Evolutionary conservation across 345 rosid species (phyloP), one percentile per base, ranked within the genome.

Genomic region (Heritiera fomes): DNA sequence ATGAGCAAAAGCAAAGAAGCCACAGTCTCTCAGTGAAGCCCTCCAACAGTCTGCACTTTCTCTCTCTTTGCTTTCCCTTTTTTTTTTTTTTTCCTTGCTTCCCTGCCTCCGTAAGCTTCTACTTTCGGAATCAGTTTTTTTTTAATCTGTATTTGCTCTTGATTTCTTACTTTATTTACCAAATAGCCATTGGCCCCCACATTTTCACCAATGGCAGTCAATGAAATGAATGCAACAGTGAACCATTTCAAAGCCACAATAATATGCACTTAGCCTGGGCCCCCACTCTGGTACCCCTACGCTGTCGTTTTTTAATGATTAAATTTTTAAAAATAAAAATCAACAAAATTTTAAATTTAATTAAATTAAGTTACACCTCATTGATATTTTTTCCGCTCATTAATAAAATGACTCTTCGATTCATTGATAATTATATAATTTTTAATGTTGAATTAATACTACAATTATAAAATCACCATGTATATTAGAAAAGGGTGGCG

Each of bases 1-100:
- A 49, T 64, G 47, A 61, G 50, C 14, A 41, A 83, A 86, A 85
- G 87, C 87, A 47, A 75, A 77, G 79, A 10, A 30, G 75, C 71
- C 55, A 78, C 63, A 45, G 61, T 77, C 78, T 77, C 74, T 73
- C 73, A 63, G 82, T 45, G 71, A 70, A 61, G 72, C 50, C 28
- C 67, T 17, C 60, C 61, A 28, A 50, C 58, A 4, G 73, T 76
- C 66, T 70, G 28, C 76, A 3, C 75, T 49, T 72, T 10, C 50
- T 32, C 55, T 77, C 77, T 77, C 80, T 77, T 77, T 81, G 63
- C 73, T 78, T 67, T 45, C 43, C n/a, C 58, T 34, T 34, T 34
- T 3, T 34, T 34, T 34, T 34, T 23, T 23, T 23, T 23, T 75
- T 61, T 80, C 40, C 73, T 63, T 40, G 4, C 43, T 4, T 40